Conservation (phyloP, 2,329 filamentous ascomycete genomes). For the Colletotrichum orbiculare region DNA sequence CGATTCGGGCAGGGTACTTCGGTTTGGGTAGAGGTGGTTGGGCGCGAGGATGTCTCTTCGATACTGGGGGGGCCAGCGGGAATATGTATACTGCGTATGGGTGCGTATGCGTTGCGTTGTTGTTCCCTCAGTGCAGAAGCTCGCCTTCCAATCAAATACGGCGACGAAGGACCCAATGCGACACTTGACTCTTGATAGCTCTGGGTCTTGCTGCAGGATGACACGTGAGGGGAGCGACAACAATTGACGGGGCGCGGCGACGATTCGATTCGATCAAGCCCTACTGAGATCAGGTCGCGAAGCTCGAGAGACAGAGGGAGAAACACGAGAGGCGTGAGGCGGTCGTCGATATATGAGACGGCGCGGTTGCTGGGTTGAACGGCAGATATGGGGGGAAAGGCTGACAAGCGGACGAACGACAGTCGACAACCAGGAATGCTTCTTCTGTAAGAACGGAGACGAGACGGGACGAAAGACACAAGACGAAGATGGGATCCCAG, state of each 20-base stretch:
- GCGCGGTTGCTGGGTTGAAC: conserved; percentile 23
- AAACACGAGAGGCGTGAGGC: conserved; percentile 6
- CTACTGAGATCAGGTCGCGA: neutral
- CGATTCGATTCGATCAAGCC: neutral
- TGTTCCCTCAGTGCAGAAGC: conserved; percentile 30
- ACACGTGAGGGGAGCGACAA: conserved; percentile 31
- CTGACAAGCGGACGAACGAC: conserved; percentile 6
- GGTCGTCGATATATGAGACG: conserved; percentile 33
- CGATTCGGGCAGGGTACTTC: conserved; percentile 28
- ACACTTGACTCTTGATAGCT: conserved; percentile 16
- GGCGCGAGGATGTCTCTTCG: conserved; percentile 17
- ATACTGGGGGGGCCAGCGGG: conserved; percentile 24
- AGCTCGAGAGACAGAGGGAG: conserved; percentile 12
- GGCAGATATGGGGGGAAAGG: conserved; percentile 11
- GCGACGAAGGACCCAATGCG: conserved; percentile 23
- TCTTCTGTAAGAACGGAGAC: conserved; percentile 11
- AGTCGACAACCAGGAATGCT: conserved; percentile 4
- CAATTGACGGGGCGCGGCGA: conserved; percentile 13
- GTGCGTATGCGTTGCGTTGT: conserved; percentile 32
- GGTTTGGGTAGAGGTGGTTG: conserved; percentile 33
- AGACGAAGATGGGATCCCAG: conserved; percentile 22
- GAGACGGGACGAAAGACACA: conserved; percentile 3
- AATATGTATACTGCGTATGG: conserved; percentile 22
- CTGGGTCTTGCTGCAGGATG: conserved; percentile 28
- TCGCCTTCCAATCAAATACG: conserved; percentile 34